Conservation (phyloP, 805 yeast genomes). For the Brettanomyces custersianus region DNA sequence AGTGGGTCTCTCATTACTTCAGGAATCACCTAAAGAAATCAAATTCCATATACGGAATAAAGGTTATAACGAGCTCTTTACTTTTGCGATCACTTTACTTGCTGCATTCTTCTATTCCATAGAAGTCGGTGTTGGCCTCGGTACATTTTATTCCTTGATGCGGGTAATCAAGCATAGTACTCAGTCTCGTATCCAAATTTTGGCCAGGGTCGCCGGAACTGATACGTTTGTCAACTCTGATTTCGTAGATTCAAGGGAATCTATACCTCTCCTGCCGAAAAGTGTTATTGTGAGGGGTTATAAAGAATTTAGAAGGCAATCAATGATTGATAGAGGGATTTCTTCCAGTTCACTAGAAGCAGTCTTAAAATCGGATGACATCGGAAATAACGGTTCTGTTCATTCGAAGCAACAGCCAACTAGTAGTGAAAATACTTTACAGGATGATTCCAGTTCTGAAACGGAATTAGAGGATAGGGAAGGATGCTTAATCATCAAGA, state of each 20-base stretch:
- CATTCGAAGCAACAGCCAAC: neutral
- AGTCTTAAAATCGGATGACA: no score
- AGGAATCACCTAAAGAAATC: conserved; percentile 78
- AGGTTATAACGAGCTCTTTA: conserved; percentile 70
- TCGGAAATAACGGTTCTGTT: conserved; percentile 1
- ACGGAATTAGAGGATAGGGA: conserved; percentile 40
- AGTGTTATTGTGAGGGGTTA: conserved; percentile 19
- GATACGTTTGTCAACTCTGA: conserved; percentile 65
- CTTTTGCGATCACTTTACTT: conserved; percentile 54
- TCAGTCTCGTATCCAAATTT: conserved; percentile 72
- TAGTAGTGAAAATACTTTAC: neutral
- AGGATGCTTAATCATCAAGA: conserved; percentile 68
- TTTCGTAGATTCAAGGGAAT: conserved; percentile 24
- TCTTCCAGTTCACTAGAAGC: neutral
- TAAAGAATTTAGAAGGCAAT: conserved; percentile 17
- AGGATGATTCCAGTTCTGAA: conserved; percentile 2
- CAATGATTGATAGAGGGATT: conserved; percentile 5
- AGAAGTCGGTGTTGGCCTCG: conserved; percentile 86
- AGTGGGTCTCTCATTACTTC: conserved; percentile 68
- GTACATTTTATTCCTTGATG: conserved; percentile 70
- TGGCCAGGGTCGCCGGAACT: conserved; percentile 60
- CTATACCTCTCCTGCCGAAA: conserved; percentile 8
- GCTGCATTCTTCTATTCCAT: conserved; percentile 67
- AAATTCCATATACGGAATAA: conserved; percentile 60
- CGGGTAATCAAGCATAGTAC: conserved; percentile 77